Percentiles rank a stretch among this genome's conserved stretches.
Evolutionary conservation across 306 rosid species (phyloP).

Genomic region (Rosa rugosa): DNA sequence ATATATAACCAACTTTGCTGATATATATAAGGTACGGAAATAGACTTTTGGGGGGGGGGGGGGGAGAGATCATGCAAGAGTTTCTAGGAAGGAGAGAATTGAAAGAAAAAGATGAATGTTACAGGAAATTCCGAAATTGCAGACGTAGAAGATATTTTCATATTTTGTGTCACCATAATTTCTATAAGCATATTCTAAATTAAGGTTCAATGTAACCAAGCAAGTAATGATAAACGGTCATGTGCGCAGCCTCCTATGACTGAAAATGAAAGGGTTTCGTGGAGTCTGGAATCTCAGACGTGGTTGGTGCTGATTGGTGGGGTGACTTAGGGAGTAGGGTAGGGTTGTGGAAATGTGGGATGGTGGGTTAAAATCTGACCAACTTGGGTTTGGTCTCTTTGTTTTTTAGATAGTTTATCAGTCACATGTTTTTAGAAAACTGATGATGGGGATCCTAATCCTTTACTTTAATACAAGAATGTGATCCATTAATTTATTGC

Average conservation of each 20-base stretch:
- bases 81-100: constrained; percentile 12
- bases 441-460: not conserved
- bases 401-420: not conserved
- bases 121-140: not conserved
- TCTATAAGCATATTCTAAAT: not conserved
- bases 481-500: not conserved
- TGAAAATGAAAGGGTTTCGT: not conserved
- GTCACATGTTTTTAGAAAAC: not conserved
- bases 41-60: not conserved
- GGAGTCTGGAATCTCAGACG: not conserved
- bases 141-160: not conserved
- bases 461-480: not conserved
- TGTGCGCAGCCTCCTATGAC: constrained; percentile 57
- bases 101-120: not conserved
- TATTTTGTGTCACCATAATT: not conserved
- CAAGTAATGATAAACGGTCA: constrained; percentile 20
- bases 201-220: not conserved
- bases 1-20: not conserved
- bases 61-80: not conserved
- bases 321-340: not conserved
- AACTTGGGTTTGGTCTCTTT: not conserved
- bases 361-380: not conserved
- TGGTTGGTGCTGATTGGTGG: not conserved
- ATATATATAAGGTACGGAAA: not conserved
- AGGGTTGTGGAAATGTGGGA: constrained; percentile 1